Evolutionary conservation across 2,329 filamentous ascomycete genomes (phyloP).

Genomic region (Penicillium sclerotiorum): DNA sequence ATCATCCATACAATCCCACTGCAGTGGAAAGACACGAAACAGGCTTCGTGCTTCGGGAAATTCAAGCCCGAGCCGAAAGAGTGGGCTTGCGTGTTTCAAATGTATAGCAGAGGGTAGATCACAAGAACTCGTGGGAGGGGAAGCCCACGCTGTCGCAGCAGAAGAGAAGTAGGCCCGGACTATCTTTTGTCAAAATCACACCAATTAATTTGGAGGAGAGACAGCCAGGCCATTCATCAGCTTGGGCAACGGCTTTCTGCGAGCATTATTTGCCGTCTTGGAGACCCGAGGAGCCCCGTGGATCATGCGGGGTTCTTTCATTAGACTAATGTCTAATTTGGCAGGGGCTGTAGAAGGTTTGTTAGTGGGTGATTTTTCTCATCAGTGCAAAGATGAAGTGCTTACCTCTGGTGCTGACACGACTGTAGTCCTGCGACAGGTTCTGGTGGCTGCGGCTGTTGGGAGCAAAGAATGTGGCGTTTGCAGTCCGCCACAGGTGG

Average conservation of each 20-base stretch:
- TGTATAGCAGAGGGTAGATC: neutral
- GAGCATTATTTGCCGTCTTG: constrained; percentile 45
- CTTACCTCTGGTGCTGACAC: constrained; percentile 54
- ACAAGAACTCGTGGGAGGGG: neutral
- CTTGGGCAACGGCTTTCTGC: constrained; percentile 46
- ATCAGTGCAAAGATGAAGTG: constrained; percentile 12
- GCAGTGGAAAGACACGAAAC: neutral
- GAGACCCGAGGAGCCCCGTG: constrained; percentile 76
- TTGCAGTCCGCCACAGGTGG: constrained; percentile 65
- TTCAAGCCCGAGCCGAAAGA: constrained; percentile 1
- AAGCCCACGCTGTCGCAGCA: constrained; percentile 9
- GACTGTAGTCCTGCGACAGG: constrained; percentile 54
- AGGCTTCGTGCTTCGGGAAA: constrained; percentile 3
- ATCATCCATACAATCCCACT: constrained; percentile 2
- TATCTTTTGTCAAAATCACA: constrained; percentile 16
- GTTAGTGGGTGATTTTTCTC: constrained; percentile 33
- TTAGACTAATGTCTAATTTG: constrained; percentile 79
- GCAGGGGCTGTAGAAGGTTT: constrained; percentile 67
- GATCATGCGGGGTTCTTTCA: constrained; percentile 89
- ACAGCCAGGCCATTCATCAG: constrained; percentile 46
- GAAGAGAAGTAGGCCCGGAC: constrained; percentile 8
- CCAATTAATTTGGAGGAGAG: constrained; percentile 35
- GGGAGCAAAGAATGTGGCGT: constrained; percentile 58
- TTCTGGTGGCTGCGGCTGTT: constrained; percentile 51
- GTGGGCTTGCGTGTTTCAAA: constrained; percentile 4